Base-by-base conservation (phyloP, 345 rosid species). In the Dovyalis caffra region DNA sequence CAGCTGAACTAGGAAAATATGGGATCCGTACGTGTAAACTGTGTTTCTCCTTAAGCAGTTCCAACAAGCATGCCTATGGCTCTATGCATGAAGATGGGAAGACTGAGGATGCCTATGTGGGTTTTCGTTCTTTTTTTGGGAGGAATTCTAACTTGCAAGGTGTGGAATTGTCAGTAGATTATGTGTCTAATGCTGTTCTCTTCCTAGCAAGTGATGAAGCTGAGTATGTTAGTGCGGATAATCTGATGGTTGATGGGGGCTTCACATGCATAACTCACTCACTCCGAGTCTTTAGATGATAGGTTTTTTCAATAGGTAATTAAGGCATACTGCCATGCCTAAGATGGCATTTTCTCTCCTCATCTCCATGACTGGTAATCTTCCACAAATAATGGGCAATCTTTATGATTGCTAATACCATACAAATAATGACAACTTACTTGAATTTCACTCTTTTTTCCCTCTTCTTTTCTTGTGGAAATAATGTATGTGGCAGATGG, bases 1-100 rank as follows among this genome's bases (percentile, higher is more conserved):
- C 97, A 14, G 97, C 97, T 0, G 99, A 95, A 86, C 85, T 95
- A 18, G 99, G 99, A 71, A 87, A 88, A 71, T 79, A 95, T 16
- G 97, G 97, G 77, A 95, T 95, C n/a, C n/a, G n/a, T n/a, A 69
- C 93, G 97, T 0, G 94, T 95, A 65, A 95, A 95, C 87, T 95
- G 97, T 21, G 92, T 95, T 69, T 95, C 99, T 4, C 97, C 99
- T 68, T 95, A 92, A 20, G 89, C 80, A 1, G 89, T 91, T 35
- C 72, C 82, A 2, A 95, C 97, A 0, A 77, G 81, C 37, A 83
- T 95, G 76, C 82, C 97, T 0, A 12, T 92, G 77, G 90, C 95
- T 83, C 92, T 87, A 78, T 92, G 79, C 97, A 78, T 0, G 91
- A 85, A 80, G 97, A 88, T 0, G 90, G 91, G 79, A 85, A 93